These are phyloP conservation scores for Gloeophyllum trabeum DNA, from an alignment of 768 basidiomycete species.

Conservation along the genomic window DNA sequence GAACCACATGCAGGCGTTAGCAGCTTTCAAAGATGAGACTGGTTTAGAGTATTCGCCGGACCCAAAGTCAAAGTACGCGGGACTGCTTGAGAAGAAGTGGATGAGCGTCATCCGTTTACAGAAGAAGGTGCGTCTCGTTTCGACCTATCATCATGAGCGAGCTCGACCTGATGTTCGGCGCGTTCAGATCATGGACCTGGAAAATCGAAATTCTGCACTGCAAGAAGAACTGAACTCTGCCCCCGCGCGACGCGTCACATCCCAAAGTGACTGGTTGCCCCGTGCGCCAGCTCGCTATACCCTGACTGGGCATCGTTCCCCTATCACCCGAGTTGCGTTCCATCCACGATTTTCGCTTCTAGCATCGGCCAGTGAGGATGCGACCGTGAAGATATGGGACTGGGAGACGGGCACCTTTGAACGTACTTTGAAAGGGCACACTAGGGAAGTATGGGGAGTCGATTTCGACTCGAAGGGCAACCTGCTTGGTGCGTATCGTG, in stretches of 20 bases:
- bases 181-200: constrained; percentile 86
- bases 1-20: constrained; percentile 51
- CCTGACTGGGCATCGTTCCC: constrained; percentile 64
- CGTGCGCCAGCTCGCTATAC: constrained; percentile 75
- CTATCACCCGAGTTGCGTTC: constrained; percentile 72
- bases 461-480: constrained; percentile 85
- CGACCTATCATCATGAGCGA: too few species aligned
- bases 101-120: constrained; percentile 91
- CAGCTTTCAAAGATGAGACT: constrained; percentile 43
- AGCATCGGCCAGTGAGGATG: constrained; percentile 81
- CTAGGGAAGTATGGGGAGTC: constrained; percentile 77
- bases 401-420: constrained; percentile 96
- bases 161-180: not conserved
- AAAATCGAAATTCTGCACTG: constrained; percentile 68
- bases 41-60: constrained; percentile 65
- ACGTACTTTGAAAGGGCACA: constrained; percentile 85
- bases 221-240: constrained; percentile 57
- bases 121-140: constrained; percentile 56
- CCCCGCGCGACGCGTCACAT: constrained; percentile 40
- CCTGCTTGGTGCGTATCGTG: constrained; percentile 47
- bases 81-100: constrained; percentile 96
- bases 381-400: constrained; percentile 90
- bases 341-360: constrained; percentile 79
- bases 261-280: constrained; percentile 81
- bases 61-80: constrained; percentile 77